Percentiles rank a stretch among this genome's conserved stretches.
phyloP scores from a whole-genome alignment of 2,329 filamentous ascomycete genomes.

The Neopestalotiopsis clavispora region DNA sequence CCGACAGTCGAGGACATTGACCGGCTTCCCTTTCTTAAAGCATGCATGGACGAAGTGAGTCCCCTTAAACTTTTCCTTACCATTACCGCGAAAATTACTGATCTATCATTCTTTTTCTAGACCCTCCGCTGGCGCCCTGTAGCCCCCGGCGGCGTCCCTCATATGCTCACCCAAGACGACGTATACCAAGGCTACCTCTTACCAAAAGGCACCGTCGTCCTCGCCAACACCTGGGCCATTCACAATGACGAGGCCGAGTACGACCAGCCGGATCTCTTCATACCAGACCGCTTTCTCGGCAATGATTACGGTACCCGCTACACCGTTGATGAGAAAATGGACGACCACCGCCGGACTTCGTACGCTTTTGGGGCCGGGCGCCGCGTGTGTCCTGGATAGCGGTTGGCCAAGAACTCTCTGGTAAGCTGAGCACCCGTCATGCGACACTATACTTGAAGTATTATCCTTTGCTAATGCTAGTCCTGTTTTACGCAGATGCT shows the following conservation, averaged over 20 bases:
- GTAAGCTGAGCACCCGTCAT: not conserved
- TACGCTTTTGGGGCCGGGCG: constrained; percentile 20
- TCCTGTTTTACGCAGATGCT: not conserved
- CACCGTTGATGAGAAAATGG: not conserved
- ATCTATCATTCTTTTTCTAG: not conserved
- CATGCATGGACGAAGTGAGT: constrained; percentile 20
- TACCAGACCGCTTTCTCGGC: constrained; percentile 22
- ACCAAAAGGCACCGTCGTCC: constrained; percentile 21
- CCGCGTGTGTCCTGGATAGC: constrained; percentile 19
- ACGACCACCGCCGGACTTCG: constrained; percentile 16
- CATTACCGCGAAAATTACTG: not conserved
- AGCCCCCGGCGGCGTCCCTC: constrained; percentile 21
- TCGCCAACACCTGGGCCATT: constrained; percentile 24
- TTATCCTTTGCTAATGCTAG: not conserved
- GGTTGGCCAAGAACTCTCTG: constrained; percentile 16
- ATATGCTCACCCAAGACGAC: constrained; percentile 23
- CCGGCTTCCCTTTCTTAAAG: constrained; percentile 24
- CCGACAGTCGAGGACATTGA: constrained; percentile 18
- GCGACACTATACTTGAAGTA: too few species aligned
- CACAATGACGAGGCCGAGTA: constrained; percentile 22
- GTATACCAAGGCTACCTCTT: constrained; percentile 21
- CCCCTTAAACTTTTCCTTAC: not conserved
- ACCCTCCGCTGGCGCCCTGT: constrained; percentile 26
- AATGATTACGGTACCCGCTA: constrained; percentile 20
- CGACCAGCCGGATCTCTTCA: constrained; percentile 22